phyloP scores from a whole-genome alignment of 176 grass and related monocot species.

The Paspalum vaginatum region DNA sequence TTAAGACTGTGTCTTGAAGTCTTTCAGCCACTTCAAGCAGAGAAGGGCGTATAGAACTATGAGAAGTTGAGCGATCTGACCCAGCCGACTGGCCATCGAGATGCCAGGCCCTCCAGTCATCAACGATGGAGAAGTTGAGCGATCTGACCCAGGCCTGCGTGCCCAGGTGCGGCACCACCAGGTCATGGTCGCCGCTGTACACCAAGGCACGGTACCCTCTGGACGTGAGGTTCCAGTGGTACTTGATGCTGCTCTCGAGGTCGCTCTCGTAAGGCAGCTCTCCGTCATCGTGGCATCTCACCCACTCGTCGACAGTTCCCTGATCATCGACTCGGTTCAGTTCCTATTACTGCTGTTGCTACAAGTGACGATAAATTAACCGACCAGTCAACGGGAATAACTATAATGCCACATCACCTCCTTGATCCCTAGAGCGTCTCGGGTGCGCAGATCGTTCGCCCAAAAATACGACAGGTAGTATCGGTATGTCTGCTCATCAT shows the following conservation, averaged over 20 bases:
- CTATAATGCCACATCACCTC: neutral
- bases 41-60: no score
- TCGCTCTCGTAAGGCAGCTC: constrained; percentile 6
- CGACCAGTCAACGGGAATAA: neutral
- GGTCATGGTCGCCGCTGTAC: constrained; percentile 62
- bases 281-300: constrained; percentile 21
- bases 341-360: neutral
- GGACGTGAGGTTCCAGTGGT: constrained; percentile 46
- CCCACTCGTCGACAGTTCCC: constrained; percentile 55
- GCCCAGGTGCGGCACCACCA: constrained; percentile 39
- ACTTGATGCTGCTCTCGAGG: constrained; percentile 25
- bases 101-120: constrained; percentile 60
- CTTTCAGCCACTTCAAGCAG: neutral
- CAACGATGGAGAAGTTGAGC: constrained; percentile 44
- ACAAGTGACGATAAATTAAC: neutral
- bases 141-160: constrained; percentile 62
- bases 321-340: neutral
- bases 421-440: constrained; percentile 50
- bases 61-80: neutral
- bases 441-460: constrained; percentile 43
- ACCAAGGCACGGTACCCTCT: constrained; percentile 48
- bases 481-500: constrained; percentile 39
- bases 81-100: constrained; percentile 49
- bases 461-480: constrained; percentile 58
- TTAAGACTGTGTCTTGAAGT: neutral